These are phyloP conservation scores for Pleurotus giganteus DNA, from an alignment of 768 basidiomycete species.

Conservation along the genomic window DNA sequence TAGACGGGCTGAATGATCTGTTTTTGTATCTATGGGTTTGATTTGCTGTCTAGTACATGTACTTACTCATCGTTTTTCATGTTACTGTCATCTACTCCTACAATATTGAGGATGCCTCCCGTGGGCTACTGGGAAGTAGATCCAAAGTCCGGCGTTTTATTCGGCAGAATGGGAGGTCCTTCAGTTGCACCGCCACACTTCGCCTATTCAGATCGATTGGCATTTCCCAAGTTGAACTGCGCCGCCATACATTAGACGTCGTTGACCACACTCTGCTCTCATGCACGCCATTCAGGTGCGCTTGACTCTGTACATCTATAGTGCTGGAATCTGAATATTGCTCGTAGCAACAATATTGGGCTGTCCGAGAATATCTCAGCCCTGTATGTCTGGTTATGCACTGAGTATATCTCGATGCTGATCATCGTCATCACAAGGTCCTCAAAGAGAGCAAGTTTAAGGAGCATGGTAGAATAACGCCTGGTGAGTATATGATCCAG, in stretches of 20 bases:
- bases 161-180: not conserved
- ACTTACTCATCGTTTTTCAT: conserved; percentile 8
- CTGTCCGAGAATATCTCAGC: conserved; percentile 90
- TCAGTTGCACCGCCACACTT: conserved; percentile 8
- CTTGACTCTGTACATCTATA: not conserved
- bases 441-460: conserved; percentile 99
- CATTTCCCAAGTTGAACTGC: not conserved
- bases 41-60: not conserved
- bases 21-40: conserved; percentile 19
- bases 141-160: conserved; percentile 1
- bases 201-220: conserved; percentile 8
- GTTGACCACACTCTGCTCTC: conserved; percentile 2
- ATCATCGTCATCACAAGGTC: conserved; percentile 58
- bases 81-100: not conserved
- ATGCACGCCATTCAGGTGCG: conserved; percentile 24
- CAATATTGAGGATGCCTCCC: not conserved
- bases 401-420: conserved; percentile 20
- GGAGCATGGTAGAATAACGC: conserved; percentile 95
- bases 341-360: conserved; percentile 85
- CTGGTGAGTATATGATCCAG: conserved; percentile 52
- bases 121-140: not conserved
- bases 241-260: not conserved
- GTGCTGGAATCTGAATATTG: conserved; percentile 10
- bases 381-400: conserved; percentile 52
- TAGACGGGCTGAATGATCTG: conserved; percentile 11